phyloP scores from a whole-genome alignment of 1,284 basidiomycete species.

The Trametes hirsuta region DNA sequence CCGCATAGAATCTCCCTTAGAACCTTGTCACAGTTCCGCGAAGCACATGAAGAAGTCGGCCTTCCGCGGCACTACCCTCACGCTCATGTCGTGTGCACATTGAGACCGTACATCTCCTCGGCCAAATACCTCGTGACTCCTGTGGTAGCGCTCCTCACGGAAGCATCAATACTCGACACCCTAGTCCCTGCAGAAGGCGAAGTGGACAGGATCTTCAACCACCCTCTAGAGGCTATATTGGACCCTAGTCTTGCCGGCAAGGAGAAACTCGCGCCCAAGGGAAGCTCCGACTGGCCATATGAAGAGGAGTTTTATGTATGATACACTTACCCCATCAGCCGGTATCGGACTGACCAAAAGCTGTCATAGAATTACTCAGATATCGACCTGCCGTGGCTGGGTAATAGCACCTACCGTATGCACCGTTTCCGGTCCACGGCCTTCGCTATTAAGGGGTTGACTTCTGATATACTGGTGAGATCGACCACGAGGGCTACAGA shows the following conservation, averaged over 20 bases:
- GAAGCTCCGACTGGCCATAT: conserved; percentile 79
- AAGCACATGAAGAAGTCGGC: conserved; percentile 82
- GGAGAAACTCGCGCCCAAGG: conserved; percentile 55
- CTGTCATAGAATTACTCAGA: conserved; percentile 58
- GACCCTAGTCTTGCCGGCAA: conserved; percentile 55
- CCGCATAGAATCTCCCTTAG: neutral
- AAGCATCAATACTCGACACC: conserved; percentile 49
- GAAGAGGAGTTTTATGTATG: conserved; percentile 66
- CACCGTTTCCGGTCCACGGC: conserved; percentile 77
- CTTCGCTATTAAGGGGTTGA: conserved; percentile 82
- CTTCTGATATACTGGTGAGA: conserved; percentile 78
- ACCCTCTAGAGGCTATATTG: conserved; percentile 72
- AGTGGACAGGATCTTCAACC: conserved; percentile 79
- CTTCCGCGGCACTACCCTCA: conserved; percentile 61
- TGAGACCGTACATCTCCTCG: conserved; percentile 75
- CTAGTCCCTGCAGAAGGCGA: conserved; percentile 66
- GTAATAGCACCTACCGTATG: conserved; percentile 60
- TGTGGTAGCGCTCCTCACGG: conserved; percentile 71
- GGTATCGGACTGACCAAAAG: neutral
- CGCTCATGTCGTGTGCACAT: conserved; percentile 64
- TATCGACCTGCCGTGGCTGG: conserved; percentile 47
- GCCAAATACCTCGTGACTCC: conserved; percentile 68
- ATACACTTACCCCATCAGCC: conserved; percentile 9
- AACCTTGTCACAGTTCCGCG: conserved; percentile 57
- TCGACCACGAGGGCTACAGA: neutral